These are phyloP conservation scores for Trypanosoma brucei DNA, from an alignment of 208 protist species.

Conservation along the genomic window DNA sequence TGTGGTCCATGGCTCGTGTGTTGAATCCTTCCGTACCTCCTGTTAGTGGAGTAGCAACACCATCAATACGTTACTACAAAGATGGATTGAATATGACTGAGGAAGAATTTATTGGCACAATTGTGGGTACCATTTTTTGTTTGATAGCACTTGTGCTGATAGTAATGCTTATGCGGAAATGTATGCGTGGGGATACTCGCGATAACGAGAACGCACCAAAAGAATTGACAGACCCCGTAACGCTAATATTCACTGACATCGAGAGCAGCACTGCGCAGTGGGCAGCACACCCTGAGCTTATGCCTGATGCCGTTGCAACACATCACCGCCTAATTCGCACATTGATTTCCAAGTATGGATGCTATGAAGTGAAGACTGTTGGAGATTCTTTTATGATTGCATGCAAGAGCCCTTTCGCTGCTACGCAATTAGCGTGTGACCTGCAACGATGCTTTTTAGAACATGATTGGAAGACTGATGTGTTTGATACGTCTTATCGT, in stretches of 20 bases:
- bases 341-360: too few species aligned
- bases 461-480: too few species aligned
- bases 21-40: slow-evolving; percentile 23
- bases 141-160: slow-evolving; percentile 4
- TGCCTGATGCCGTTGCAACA: too few species aligned
- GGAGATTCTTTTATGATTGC: too few species aligned
- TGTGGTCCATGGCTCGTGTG: slow-evolving; percentile 25
- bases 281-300: too few species aligned
- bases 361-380: too few species aligned
- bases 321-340: too few species aligned
- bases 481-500: too few species aligned
- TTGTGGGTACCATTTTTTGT: slow-evolving; percentile 26
- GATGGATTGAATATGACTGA: slow-evolving; percentile 3
- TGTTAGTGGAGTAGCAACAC: slow-evolving; percentile 14
- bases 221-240: slow-evolving; percentile 32
- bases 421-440: too few species aligned
- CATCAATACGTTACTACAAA: slow-evolving; percentile 27
- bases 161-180: neutral
- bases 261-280: slow-evolving; percentile 71
- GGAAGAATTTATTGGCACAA: slow-evolving; percentile 5
- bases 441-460: too few species aligned
- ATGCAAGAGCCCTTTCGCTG: too few species aligned
- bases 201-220: slow-evolving; percentile 47
- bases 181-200: slow-evolving; percentile 4
- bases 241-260: slow-evolving; percentile 75